Base-by-base conservation (phyloP, 371 early-diverging fungal species). In the Thermomucor indicae-seudaticae region DNA sequence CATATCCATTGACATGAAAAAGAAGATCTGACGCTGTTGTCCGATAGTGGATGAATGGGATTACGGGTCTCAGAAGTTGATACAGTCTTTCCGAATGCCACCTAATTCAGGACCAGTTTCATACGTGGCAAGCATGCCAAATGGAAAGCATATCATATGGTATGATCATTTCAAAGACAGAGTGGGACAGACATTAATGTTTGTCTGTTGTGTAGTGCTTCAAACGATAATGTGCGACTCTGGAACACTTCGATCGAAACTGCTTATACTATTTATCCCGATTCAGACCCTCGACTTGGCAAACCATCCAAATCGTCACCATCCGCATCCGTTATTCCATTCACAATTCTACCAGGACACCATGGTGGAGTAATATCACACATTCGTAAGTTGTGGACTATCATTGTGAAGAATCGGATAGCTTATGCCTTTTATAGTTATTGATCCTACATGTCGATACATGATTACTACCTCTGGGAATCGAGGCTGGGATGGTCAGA, bases 11-110 rank as follows among this genome's bases (percentile, higher is more conserved):
- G 6, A 27, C 11, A 52, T 20, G 65, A 65, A 45, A 85, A 24
- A 57, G n/a, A n/a, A n/a, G n/a, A n/a, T n/a, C n/a, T n/a, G n/a
- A n/a, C n/a, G n/a, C n/a, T n/a, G n/a, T n/a, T n/a, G n/a, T n/a
- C n/a, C n/a, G 16, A 68, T 62, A 51, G 90, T 97, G 12, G 97
- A 97, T 63, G 95, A 94, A 64, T 93, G 80, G 67, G 93, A 95
- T 62, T 70, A 87, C 57, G 78, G 65, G 0, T 76, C 77, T 32
- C 89, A 88, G 17, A 72, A 77, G 34, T 61, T 80, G 34, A 64
- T 89, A 10, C 82, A 87, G 34, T 77, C 86, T 0, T 72, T 96
- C 44, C 79, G 79, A 30, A 81, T 97, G 76, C 97, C 98, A 14
- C 72, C 76, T 19, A 91, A 90, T 60, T 95, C 95, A 10, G 98